Evolutionary conservation across 1,284 basidiomycete species (phyloP).

Genomic region (Phellinidium pouzarii): DNA sequence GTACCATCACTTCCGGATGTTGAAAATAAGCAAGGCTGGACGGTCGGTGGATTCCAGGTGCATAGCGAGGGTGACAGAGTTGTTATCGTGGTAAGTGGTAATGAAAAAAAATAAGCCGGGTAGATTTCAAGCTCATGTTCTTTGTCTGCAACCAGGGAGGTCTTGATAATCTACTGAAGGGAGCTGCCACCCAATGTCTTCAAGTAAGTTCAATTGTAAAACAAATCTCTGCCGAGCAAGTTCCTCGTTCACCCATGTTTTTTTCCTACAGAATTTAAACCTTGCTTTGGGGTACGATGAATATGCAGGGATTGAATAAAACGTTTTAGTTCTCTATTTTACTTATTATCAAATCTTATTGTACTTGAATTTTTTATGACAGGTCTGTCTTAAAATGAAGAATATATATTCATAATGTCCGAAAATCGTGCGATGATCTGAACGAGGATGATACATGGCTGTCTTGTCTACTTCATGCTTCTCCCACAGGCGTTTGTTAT

Average conservation of each 20-base stretch:
- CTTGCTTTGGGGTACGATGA: constrained; percentile 91
- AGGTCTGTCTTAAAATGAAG: too few species aligned
- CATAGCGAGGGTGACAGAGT: constrained; percentile 84
- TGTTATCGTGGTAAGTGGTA: constrained; percentile 74
- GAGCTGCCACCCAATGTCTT: constrained; percentile 95
- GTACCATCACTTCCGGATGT: constrained; percentile 80
- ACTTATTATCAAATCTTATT: too few species aligned
- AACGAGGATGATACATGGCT: too few species aligned
- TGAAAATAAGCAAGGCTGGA: constrained; percentile 82
- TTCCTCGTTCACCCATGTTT: too few species aligned
- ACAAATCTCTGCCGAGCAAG: too few species aligned
- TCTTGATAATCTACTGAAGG: constrained; percentile 94
- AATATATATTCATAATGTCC: too few species aligned
- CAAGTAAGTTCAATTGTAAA: constrained; percentile 55
- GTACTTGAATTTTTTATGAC: too few species aligned
- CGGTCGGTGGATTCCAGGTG: constrained; percentile 90
- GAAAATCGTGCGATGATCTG: too few species aligned
- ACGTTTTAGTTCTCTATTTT: too few species aligned
- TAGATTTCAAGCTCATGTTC: constrained; percentile 15
- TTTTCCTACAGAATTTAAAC: constrained; percentile 97
- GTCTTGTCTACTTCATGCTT: too few species aligned
- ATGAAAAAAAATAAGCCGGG: constrained; percentile 11
- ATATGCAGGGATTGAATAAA: constrained; percentile 48
- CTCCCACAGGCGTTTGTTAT: too few species aligned
- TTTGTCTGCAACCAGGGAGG: constrained; percentile 63